Percentiles rank a stretch among this genome's conserved stretches.
phyloP scores from a whole-genome alignment of 257 asterid species.

The Plantago ovata region DNA sequence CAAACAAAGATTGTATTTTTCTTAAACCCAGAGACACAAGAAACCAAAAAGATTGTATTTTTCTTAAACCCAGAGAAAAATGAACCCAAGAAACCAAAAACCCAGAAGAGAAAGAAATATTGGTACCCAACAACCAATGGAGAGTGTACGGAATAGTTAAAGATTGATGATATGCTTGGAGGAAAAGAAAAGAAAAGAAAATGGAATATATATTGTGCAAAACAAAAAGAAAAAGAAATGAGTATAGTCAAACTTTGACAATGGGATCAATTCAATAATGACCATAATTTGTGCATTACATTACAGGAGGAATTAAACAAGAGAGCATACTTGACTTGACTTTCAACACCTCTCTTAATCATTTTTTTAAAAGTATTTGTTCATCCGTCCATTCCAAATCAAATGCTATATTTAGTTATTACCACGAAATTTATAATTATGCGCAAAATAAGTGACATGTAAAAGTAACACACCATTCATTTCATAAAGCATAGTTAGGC shows the following conservation, averaged over 20 bases:
- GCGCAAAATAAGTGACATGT: too few relatives aligned
- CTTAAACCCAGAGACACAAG: too few relatives aligned
- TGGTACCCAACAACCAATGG: too few relatives aligned
- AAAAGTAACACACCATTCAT: too few relatives aligned
- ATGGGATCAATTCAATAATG: conserved; percentile 15
- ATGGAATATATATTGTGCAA: conserved; percentile 13
- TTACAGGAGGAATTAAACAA: conserved; percentile 5
- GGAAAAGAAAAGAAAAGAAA: conserved; percentile 20
- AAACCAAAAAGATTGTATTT: neutral
- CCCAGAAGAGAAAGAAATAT: too few relatives aligned
- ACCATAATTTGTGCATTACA: neutral
- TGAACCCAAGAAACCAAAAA: too few relatives aligned
- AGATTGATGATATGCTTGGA: conserved; percentile 24
- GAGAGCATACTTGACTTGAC: conserved; percentile 38
- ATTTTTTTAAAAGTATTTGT: too few relatives aligned
- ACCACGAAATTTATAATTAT: too few relatives aligned
- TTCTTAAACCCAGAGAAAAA: conserved; percentile 7
- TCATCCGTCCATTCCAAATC: too few relatives aligned
- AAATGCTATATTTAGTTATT: too few relatives aligned
- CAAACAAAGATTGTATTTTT: neutral
- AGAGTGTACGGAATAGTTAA: too few relatives aligned
- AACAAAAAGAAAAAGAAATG: neutral
- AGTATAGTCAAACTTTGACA: conserved; percentile 26
- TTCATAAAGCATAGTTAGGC: too few relatives aligned
- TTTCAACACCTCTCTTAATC: conserved; percentile 25